These are phyloP conservation scores for Selaginella moellendorffii DNA, from an alignment of 75 land plant species.

Conservation along the genomic window DNA sequence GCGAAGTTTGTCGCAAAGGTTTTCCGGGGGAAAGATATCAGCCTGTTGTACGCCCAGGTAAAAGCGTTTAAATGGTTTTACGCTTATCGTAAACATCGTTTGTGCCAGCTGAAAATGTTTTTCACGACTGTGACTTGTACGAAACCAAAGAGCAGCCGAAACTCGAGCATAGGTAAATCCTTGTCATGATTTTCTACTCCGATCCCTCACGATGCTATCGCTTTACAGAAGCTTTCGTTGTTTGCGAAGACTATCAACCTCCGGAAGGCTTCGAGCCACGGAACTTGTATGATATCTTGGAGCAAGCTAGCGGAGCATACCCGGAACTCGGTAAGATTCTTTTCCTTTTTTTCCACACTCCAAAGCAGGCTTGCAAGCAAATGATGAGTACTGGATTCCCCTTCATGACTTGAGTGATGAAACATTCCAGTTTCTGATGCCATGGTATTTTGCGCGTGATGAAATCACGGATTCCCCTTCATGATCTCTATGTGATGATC, in stretches of 20 bases:
- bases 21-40: constrained; percentile 94
- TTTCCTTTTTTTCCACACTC: no score
- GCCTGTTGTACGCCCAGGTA: constrained; percentile 89
- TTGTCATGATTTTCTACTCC: not conserved
- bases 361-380: no score
- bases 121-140: constrained; percentile 87
- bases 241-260: constrained; percentile 84
- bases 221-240: constrained; percentile 85
- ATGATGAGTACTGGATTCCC: not conserved
- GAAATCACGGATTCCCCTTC: not conserved
- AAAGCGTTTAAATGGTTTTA: not conserved
- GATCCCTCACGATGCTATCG: no score
- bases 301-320: constrained; percentile 62
- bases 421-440: not conserved
- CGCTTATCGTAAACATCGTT: no score
- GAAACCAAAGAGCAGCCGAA: constrained; percentile 97
- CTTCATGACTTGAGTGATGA: not conserved
- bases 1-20: constrained; percentile 94
- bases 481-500: not conserved
- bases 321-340: constrained; percentile 26
- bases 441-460: not conserved
- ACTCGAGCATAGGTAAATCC: constrained; percentile 77
- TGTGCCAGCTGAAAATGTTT: constrained; percentile 73
- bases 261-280: constrained; percentile 82
- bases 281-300: constrained; percentile 65